Conservation (phyloP, 108 stramenopile genomes). For the Discostella pseudostelligera region DNA sequence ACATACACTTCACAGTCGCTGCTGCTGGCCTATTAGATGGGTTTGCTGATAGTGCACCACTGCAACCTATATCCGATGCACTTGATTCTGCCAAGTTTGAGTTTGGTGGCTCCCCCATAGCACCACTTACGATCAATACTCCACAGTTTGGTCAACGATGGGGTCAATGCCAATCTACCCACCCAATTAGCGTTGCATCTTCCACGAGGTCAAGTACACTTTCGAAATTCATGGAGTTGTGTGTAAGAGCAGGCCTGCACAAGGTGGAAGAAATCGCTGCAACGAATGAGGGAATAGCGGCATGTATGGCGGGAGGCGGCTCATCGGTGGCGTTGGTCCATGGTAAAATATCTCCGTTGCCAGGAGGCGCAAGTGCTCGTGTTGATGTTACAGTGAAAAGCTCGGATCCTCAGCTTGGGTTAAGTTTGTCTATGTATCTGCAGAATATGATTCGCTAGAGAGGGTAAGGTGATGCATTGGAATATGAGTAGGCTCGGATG, state of each 20-base stretch:
- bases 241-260: conserved; percentile 55
- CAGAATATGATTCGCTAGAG: conserved; percentile 65
- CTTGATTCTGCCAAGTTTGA: conserved; percentile 63
- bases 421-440: conserved; percentile 70
- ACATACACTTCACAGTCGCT: conserved; percentile 67
- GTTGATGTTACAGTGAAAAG: conserved; percentile 81
- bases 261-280: conserved; percentile 84
- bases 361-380: conserved; percentile 43
- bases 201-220: conserved; percentile 49
- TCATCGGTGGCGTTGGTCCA: conserved; percentile 72
- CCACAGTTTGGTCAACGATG: conserved; percentile 90
- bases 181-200: conserved; percentile 53
- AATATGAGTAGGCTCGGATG: background rate
- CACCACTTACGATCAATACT: conserved; percentile 84
- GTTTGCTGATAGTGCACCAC: conserved; percentile 49
- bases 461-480: background rate
- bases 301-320: conserved; percentile 77
- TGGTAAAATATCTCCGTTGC: conserved; percentile 69
- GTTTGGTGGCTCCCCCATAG: conserved; percentile 66
- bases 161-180: conserved; percentile 70
- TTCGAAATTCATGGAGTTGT: conserved; percentile 59
- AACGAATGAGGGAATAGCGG: conserved; percentile 87
- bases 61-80: conserved; percentile 42
- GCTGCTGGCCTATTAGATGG: conserved; percentile 68
- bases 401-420: conserved; percentile 65